Conservation (phyloP, 305 asterid genomes). For the Ilex paraguariensis region DNA sequence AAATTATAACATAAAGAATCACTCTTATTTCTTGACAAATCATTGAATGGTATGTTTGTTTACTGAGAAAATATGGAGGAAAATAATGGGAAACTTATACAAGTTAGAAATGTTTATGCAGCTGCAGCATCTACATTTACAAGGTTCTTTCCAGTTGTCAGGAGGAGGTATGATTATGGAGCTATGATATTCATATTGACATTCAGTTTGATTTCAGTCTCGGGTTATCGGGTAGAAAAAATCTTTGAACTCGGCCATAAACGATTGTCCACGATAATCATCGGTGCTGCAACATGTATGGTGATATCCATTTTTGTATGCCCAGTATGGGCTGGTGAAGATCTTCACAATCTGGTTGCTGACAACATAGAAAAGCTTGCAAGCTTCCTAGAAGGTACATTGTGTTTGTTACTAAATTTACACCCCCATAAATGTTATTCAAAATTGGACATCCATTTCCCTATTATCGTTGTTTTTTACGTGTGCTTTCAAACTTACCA, state of each 20-base stretch:
- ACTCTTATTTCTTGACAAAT: too few species aligned
- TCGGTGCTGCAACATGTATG: slow-evolving; percentile 67
- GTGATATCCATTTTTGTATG: slow-evolving; percentile 43
- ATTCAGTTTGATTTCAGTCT: slow-evolving; percentile 64
- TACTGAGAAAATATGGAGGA: too few species aligned
- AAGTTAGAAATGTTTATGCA: slow-evolving; percentile 21
- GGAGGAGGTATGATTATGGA: slow-evolving; percentile 72
- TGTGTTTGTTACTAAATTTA: not conserved
- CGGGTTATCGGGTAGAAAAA: slow-evolving; percentile 58
- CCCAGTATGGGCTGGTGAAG: slow-evolving; percentile 93
- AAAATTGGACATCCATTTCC: not conserved
- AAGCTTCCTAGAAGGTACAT: slow-evolving; percentile 47
- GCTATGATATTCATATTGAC: slow-evolving; percentile 67
- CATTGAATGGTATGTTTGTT: too few species aligned
- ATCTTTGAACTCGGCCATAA: slow-evolving; percentile 58
- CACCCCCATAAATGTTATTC: not conserved
- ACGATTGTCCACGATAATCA: slow-evolving; percentile 54
- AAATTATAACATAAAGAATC: too few species aligned
- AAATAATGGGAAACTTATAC: too few species aligned
- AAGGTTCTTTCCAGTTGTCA: slow-evolving; percentile 54
- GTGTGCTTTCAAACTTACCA: too few species aligned
- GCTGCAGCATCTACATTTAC: slow-evolving; percentile 52
- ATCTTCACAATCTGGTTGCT: slow-evolving; percentile 47
- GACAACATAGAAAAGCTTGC: slow-evolving; percentile 56
- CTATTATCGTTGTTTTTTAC: too few species aligned